Base-by-base conservation (phyloP, 257 asterid species). In the Parsonsia alboflavescens region DNA sequence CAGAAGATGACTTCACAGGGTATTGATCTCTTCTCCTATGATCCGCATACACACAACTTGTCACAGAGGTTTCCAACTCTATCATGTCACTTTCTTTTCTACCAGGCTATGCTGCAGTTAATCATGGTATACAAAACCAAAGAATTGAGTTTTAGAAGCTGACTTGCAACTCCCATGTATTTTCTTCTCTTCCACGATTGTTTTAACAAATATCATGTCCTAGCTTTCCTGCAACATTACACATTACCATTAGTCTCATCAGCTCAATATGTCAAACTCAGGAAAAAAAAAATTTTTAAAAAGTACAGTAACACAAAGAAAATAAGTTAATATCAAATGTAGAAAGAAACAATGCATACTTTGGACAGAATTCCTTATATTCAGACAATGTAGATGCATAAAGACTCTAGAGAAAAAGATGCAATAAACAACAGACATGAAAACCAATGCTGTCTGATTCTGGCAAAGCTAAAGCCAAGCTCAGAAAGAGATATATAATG, bases 1-100 rank as follows among this genome's bases (percentile, higher is more conserved):
- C 48, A 59, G 50, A 46, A 57, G 46, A 45, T 24, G 24, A 49
- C 13, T 15, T 50, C 66, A 75, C 49, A 69, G 21, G 28, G 16
- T 39, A 48, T 33, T 10, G 3, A 22, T 48, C 45, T 33, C 45
- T 58, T 41, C 3, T 48, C 56, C 48, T 13, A 42, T 3, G 30
- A 70, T 21, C 76, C 39, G 48, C 36, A 33, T 39, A 10, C 61
- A 2, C 64, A 26, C 72, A n/a, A 76, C 75, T 68, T 68, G 39
- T 56, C 22, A 75, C 42, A 15, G 19, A 5, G 26, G 36, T 45
- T 45, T 48, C 36, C 53, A 10, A 28, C 62, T 46, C 76, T 74
- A 62, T 33, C 63, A 49, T 7, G 70, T 22, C 26, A 30, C n/a
- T 36, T 5, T 63, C 48, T 63, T 36, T 5, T 63, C 48, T 63